Conservation (phyloP, 495 filamentous ascomycete genomes). For the Chaetomium tenue region DNA sequence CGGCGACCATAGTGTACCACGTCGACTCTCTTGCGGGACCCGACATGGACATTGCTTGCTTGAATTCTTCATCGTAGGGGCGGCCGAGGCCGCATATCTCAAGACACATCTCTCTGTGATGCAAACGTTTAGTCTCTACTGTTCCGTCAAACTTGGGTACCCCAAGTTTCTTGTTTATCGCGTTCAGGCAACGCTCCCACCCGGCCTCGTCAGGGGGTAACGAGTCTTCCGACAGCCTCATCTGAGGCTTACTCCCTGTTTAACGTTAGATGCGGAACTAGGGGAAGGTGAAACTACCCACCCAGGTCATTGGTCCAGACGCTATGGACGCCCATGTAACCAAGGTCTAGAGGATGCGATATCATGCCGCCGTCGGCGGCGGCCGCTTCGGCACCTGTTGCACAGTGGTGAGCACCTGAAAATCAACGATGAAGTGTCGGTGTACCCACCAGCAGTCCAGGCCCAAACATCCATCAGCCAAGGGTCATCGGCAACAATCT, state of each 20-base stretch:
- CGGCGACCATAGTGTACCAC: conserved; percentile 78
- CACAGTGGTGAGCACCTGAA: conserved; percentile 1
- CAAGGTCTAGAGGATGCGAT: conserved; percentile 70
- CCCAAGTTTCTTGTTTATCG: conserved; percentile 45
- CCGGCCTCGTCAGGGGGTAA: conserved; percentile 41
- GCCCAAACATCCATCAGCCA: conserved; percentile 75
- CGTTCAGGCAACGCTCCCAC: conserved; percentile 52
- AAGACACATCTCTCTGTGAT: conserved; percentile 76
- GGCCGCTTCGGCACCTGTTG: conserved; percentile 61
- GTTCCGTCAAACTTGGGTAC: conserved; percentile 44
- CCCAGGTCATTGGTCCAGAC: conserved; percentile 79
- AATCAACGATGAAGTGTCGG: not conserved
- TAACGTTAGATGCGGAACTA: conserved; percentile 2
- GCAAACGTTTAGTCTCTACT: conserved; percentile 60
- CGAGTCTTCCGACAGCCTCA: conserved; percentile 44
- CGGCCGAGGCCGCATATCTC: conserved; percentile 72
- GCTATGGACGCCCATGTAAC: conserved; percentile 76
- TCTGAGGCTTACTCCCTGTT: conserved; percentile 39
- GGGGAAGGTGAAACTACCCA: conserved; percentile 36
- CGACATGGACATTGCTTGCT: conserved; percentile 45
- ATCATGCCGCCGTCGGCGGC: conserved; percentile 72
- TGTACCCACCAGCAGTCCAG: conserved; percentile 64
- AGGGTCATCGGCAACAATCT: conserved; percentile 67
- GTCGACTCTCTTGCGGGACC: conserved; percentile 59
- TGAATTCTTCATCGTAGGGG: conserved; percentile 54